Evolutionary conservation across 1,139 yeast genomes (phyloP).

Genomic region (Candida neerlandica): DNA sequence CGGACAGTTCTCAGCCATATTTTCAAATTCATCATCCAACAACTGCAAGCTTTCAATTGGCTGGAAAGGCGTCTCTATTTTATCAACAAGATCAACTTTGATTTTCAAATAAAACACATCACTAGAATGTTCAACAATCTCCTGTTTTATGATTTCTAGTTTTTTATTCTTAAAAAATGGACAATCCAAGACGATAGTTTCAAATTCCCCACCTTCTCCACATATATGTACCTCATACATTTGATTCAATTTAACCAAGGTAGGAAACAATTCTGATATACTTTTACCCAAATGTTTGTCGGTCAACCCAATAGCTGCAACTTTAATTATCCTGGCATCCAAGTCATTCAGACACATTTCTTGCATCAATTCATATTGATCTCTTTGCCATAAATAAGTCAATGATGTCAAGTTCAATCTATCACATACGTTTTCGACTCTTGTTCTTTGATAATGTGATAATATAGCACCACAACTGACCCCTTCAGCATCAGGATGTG

Average conservation of each 20-base stretch:
- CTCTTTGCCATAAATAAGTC: constrained; percentile 87
- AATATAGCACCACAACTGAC: constrained; percentile 95
- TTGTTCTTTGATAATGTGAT: constrained; percentile 87
- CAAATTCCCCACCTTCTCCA: constrained; percentile 99
- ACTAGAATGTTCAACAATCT: constrained; percentile 49
- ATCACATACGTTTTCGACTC: constrained; percentile 89
- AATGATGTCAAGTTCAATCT: constrained; percentile 69
- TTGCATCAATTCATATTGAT: constrained; percentile 74
- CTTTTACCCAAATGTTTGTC: constrained; percentile 67
- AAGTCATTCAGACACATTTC: constrained; percentile 76
- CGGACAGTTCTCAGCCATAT: constrained; percentile 20
- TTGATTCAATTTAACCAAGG: constrained; percentile 56
- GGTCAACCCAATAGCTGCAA: constrained; percentile 86
- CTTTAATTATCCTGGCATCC: constrained; percentile 87
- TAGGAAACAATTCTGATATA: constrained; percentile 62
- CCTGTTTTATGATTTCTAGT: constrained; percentile 46
- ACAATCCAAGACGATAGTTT: constrained; percentile 86
- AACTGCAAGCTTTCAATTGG: constrained; percentile 45
- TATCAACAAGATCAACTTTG: constrained; percentile 44
- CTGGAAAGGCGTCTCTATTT: constrained; percentile 29
- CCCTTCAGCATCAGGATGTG: constrained; percentile 76
- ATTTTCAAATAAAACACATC: constrained; percentile 69
- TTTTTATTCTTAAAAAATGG: constrained; percentile 67
- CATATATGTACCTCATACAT: constrained; percentile 87
- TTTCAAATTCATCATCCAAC: constrained; percentile 51